These are phyloP conservation scores for Eutrema salsugineum DNA, from an alignment of 441 rosid genomes.

Conservation along the genomic window DNA sequence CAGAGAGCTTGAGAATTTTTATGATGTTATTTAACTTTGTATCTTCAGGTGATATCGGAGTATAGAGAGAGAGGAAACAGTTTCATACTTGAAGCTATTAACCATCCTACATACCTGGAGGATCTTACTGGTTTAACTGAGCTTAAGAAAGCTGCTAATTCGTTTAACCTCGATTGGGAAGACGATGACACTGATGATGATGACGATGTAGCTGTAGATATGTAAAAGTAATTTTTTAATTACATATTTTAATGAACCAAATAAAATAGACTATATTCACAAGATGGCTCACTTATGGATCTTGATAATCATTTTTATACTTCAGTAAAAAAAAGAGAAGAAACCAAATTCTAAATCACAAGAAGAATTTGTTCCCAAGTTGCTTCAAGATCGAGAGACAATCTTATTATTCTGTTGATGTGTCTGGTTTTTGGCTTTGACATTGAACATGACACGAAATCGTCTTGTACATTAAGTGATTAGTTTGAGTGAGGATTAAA, in stretches of 20 bases:
- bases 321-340: not conserved
- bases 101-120: conserved; percentile 93
- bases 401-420: not conserved
- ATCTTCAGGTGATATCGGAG: conserved; percentile 68
- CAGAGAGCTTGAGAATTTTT: not conserved
- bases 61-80: conserved; percentile 63
- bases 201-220: conserved; percentile 17
- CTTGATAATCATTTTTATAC: not conserved
- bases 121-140: conserved; percentile 92
- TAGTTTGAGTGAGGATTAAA: too few species aligned
- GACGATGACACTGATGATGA: conserved; percentile 35
- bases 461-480: too few species aligned
- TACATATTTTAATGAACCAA: not conserved
- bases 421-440: not conserved
- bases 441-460: not conserved
- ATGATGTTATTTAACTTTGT: not conserved
- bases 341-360: not conserved
- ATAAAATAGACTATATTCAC: not conserved
- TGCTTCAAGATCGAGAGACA: not conserved
- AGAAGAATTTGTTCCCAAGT: not conserved
- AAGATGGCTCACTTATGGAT: not conserved
- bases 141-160: conserved; percentile 66
- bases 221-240: not conserved
- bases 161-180: conserved; percentile 77
- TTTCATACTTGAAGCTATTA: conserved; percentile 77